Conservation (phyloP, 192 early-diverging fungal species). For the Gonapodya prolifera region DNA sequence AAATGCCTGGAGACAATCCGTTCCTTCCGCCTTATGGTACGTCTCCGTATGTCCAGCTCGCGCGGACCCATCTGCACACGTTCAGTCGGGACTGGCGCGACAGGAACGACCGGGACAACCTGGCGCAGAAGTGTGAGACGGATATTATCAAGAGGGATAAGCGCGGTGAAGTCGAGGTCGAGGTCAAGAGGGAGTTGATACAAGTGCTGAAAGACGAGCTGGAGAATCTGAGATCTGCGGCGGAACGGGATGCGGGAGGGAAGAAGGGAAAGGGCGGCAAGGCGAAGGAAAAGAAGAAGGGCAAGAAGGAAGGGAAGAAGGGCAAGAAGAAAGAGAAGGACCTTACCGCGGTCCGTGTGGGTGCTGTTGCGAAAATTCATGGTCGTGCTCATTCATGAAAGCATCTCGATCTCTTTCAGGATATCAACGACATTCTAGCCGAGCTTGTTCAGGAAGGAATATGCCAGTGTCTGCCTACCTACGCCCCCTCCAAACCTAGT, state of each 20-base stretch:
- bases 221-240: slow-evolving; percentile 42
- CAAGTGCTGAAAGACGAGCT: slow-evolving; percentile 47
- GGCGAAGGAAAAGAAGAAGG: no score
- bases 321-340: slow-evolving; percentile 60
- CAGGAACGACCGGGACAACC: slow-evolving; percentile 46
- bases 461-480: slow-evolving; percentile 5
- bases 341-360: slow-evolving; percentile 40
- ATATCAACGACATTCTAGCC: background rate
- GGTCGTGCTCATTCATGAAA: slow-evolving; percentile 37
- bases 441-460: background rate
- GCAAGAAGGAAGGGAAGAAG: no score
- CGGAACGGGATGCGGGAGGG: slow-evolving; percentile 23
- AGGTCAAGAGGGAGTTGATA: slow-evolving; percentile 44
- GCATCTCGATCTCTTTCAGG: background rate
- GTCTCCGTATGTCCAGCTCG: no score
- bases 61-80: slow-evolving; percentile 9
- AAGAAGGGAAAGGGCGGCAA: no score
- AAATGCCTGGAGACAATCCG: slow-evolving; percentile 16
- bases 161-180: slow-evolving; percentile 40
- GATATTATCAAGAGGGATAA: slow-evolving; percentile 49
- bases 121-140: slow-evolving; percentile 48
- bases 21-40: background rate
- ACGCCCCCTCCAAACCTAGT: slow-evolving; percentile 24
- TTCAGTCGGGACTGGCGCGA: slow-evolving; percentile 30
- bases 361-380: slow-evolving; percentile 44